phyloP scores from a whole-genome alignment of 192 early-diverging fungal species.

The Coemansia sp. region DNA sequence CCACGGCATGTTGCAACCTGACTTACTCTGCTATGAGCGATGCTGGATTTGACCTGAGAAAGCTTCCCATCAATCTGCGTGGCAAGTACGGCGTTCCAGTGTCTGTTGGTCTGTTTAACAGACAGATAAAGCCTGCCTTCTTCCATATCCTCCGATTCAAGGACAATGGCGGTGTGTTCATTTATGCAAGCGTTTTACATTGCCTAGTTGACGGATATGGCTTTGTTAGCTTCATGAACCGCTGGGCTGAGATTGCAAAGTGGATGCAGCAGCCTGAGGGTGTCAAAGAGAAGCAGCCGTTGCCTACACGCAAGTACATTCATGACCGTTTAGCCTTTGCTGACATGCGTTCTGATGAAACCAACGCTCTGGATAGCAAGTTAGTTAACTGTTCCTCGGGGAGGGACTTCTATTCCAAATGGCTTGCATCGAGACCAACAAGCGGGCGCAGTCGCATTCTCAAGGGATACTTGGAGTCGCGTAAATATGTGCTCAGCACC shows the following conservation, averaged over 20 bases:
- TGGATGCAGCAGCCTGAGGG: slow-evolving; percentile 7
- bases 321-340: not conserved
- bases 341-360: too few relatives aligned
- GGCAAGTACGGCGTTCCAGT: not conserved
- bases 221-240: slow-evolving; percentile 18
- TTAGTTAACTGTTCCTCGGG: not conserved
- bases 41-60: slow-evolving; percentile 1
- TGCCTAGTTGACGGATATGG: slow-evolving; percentile 19
- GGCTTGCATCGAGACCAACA: slow-evolving; percentile 17
- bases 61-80: not conserved
- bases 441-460: not conserved
- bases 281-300: not conserved
- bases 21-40: slow-evolving; percentile 2
- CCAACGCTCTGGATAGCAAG: not conserved
- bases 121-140: slow-evolving; percentile 9
- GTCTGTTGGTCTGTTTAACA: not conserved
- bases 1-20: not conserved
- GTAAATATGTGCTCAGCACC: not conserved
- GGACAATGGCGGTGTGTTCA: slow-evolving; percentile 25
- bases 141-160: slow-evolving; percentile 8
- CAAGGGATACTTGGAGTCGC: not conserved
- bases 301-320: not conserved
- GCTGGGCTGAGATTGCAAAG: slow-evolving; percentile 15
- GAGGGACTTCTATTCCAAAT: not conserved
- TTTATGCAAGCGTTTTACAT: slow-evolving; percentile 20